Conservation (phyloP, 345 rosid genomes). For the Sisymbrium altissimum region DNA sequence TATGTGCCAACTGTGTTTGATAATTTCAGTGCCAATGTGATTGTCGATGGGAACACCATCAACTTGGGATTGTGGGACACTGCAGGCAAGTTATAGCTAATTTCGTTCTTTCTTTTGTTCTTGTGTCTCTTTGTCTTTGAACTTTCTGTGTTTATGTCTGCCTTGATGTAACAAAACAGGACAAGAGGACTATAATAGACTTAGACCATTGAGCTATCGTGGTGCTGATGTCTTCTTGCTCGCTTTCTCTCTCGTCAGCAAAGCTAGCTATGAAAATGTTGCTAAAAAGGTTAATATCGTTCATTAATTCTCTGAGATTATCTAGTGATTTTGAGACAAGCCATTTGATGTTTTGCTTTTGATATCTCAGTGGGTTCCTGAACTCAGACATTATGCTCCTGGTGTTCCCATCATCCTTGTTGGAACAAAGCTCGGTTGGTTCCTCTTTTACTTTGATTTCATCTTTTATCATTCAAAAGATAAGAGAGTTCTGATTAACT, state of each 20-base stretch:
- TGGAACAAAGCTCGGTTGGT: slow-evolving; percentile 80
- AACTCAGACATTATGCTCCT: slow-evolving; percentile 85
- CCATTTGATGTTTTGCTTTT: slow-evolving; percentile 1
- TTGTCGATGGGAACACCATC: slow-evolving; percentile 76
- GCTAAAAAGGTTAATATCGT: slow-evolving; percentile 60
- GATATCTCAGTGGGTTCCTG: slow-evolving; percentile 85
- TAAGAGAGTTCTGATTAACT: neutral
- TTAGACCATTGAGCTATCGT: slow-evolving; percentile 88
- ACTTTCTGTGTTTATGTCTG: neutral
- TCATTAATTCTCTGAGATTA: neutral
- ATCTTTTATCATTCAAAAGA: neutral
- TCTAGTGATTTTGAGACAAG: slow-evolving; percentile 18
- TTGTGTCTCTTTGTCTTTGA: neutral
- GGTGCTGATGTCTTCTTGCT: slow-evolving; percentile 92
- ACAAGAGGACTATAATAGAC: slow-evolving; percentile 89
- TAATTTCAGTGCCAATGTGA: slow-evolving; percentile 83
- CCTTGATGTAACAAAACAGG: slow-evolving; percentile 57
- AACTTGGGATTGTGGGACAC: slow-evolving; percentile 85
- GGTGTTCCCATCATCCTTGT: slow-evolving; percentile 83
- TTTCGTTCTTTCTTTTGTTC: neutral
- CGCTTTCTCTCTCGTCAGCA: slow-evolving; percentile 89
- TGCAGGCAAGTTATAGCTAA: slow-evolving; percentile 46
- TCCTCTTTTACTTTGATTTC: neutral
- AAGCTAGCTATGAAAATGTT: slow-evolving; percentile 89
- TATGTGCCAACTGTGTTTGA: slow-evolving; percentile 86